These are phyloP conservation scores for Pistacia vera DNA, from an alignment of 345 rosid genomes.

Conservation along the genomic window DNA sequence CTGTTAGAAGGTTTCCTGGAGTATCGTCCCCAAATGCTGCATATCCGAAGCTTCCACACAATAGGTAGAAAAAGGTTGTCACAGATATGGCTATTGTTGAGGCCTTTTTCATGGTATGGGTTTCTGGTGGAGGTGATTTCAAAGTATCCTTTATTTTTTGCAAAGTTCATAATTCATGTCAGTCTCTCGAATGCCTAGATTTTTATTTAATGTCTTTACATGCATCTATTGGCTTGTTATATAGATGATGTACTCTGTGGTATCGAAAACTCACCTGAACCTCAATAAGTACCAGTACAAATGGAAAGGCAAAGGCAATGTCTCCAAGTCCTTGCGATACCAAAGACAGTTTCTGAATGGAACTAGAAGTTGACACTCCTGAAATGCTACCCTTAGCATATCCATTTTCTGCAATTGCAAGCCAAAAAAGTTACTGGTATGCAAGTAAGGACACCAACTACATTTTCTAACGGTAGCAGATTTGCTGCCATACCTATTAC, in stretches of 20 bases:
- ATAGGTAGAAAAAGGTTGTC: slow-evolving; percentile 45
- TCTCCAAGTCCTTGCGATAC: slow-evolving; percentile 48
- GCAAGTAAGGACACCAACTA: neutral
- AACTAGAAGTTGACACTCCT: slow-evolving; percentile 32
- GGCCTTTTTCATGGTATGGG: slow-evolving; percentile 49
- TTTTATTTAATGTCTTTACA: neutral
- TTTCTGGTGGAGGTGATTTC: slow-evolving; percentile 53
- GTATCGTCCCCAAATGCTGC: slow-evolving; percentile 56
- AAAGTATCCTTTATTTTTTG: slow-evolving; percentile 42
- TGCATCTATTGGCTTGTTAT: neutral
- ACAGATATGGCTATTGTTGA: slow-evolving; percentile 27
- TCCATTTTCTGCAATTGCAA: slow-evolving; percentile 20
- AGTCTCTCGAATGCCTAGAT: neutral
- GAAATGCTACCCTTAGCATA: slow-evolving; percentile 33
- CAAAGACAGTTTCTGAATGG: slow-evolving; percentile 37
- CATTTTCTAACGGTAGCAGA: neutral
- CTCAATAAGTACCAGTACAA: slow-evolving; percentile 36
- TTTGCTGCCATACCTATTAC: slow-evolving; percentile 35
- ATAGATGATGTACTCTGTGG: no score
- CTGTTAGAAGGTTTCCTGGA: slow-evolving; percentile 57
- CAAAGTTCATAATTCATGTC: neutral
- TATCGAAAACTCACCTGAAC: slow-evolving; percentile 34
- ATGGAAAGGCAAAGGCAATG: slow-evolving; percentile 51
- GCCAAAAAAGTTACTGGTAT: neutral
- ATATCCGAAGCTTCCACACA: slow-evolving; percentile 51